Evolutionary conservation across 1,284 basidiomycete species (phyloP).

Genomic region (Melampsora larici-populina): DNA sequence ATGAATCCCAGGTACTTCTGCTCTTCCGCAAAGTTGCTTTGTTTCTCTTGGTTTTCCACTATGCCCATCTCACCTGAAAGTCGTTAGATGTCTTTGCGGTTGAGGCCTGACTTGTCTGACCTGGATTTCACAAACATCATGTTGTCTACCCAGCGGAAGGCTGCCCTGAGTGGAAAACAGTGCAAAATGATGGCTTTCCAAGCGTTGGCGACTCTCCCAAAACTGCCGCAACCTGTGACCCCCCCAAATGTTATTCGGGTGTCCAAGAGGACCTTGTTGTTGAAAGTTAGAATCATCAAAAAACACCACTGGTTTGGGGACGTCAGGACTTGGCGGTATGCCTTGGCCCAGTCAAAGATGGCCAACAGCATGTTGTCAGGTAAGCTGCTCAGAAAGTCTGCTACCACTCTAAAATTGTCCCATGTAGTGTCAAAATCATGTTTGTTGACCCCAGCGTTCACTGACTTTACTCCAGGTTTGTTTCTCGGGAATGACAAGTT

Average conservation of each 20-base stretch:
- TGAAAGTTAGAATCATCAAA: too few relatives aligned
- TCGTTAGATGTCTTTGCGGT: too few relatives aligned
- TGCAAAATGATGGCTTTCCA: background rate
- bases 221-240: conserved; percentile 2
- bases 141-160: background rate
- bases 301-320: background rate
- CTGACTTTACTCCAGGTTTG: background rate
- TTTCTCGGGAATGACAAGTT: conserved; percentile 7
- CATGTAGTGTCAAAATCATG: background rate
- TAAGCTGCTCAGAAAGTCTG: background rate
- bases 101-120: too few relatives aligned
- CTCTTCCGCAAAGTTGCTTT: too few relatives aligned
- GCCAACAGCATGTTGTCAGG: background rate
- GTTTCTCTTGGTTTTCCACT: too few relatives aligned
- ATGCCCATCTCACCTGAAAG: too few relatives aligned
- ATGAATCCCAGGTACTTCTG: too few relatives aligned
- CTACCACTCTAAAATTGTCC: background rate
- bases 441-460: background rate
- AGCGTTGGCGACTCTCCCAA: background rate
- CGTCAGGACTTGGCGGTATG: conserved; percentile 11
- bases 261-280: background rate
- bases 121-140: too few relatives aligned
- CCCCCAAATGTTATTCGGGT: conserved; percentile 2
- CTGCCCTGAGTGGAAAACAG: background rate
- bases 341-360: conserved; percentile 7